Evolutionary conservation across 1,139 yeast genomes (phyloP).

Genomic region (Yamadazyma spencermartinsiae): DNA sequence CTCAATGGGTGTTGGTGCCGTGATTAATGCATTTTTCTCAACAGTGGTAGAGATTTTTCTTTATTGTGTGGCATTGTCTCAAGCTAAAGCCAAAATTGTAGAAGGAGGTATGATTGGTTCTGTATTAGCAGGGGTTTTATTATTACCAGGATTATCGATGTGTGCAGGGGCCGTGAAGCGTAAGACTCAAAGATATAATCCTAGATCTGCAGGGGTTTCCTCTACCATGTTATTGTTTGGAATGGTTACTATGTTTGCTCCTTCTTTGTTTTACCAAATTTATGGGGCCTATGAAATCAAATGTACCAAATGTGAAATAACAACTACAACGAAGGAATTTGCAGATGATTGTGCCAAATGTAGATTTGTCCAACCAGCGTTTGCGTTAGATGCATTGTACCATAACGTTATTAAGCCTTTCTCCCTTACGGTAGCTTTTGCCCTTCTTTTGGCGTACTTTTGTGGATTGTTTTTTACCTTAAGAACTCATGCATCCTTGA

Average conservation of each 20-base stretch:
- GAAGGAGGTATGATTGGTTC: constrained; percentile 99
- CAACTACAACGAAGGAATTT: constrained; percentile 7
- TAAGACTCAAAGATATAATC: constrained; percentile 93
- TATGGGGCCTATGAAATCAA: constrained; percentile 84
- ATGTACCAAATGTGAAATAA: constrained; percentile 53
- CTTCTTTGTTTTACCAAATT: constrained; percentile 85
- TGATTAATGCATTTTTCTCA: constrained; percentile 95
- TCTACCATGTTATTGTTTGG: constrained; percentile 94
- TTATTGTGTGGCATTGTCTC: constrained; percentile 87
- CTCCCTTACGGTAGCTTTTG: constrained; percentile 74
- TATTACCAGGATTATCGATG: constrained; percentile 94
- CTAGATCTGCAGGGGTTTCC: constrained; percentile 95
- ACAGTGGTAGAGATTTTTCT: constrained; percentile 91
- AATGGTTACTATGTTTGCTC: constrained; percentile 88
- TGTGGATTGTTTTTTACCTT: constrained; percentile 91
- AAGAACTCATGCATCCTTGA: constrained; percentile 93
- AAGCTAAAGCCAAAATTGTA: constrained; percentile 83
- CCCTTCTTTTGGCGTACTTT: constrained; percentile 81
- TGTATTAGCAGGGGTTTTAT: constrained; percentile 84
- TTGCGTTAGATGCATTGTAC: constrained; percentile 66
- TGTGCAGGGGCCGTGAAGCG: constrained; percentile 92
- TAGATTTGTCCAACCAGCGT: constrained; percentile 75
- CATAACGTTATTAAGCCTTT: constrained; percentile 72
- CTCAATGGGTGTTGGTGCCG: constrained; percentile 99
- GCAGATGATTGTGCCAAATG: constrained; percentile 63